phyloP scores from a whole-genome alignment of 2,329 filamentous ascomycete genomes.

The Madurella fahalii region DNA sequence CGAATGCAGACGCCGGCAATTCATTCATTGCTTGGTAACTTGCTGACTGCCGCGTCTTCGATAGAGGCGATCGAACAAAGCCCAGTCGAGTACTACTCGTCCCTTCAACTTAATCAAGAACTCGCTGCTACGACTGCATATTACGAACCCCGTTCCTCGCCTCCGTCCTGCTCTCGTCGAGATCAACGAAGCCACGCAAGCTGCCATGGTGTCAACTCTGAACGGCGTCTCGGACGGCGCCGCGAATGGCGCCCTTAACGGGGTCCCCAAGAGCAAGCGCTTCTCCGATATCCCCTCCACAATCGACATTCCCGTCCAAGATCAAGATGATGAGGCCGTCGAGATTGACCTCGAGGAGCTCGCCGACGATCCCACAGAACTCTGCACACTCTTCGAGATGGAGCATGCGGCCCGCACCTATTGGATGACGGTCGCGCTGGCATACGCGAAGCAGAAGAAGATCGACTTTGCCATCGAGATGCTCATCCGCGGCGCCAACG shows the following conservation, averaged over 20 bases:
- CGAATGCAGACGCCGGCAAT: not conserved
- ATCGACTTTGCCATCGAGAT: conserved; percentile 78
- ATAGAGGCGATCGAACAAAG: not conserved
- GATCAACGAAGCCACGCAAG: not conserved
- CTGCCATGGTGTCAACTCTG: conserved; percentile 13
- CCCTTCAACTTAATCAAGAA: not conserved
- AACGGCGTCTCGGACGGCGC: conserved; percentile 28
- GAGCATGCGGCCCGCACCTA: conserved; percentile 87
- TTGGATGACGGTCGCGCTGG: conserved; percentile 97
- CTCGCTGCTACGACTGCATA: not conserved
- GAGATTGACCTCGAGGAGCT: conserved; percentile 91
- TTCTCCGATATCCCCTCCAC: conserved; percentile 62
- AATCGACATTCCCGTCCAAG: conserved; percentile 64
- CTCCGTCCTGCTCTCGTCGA: too few relatives aligned
- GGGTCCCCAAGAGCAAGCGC: conserved; percentile 47
- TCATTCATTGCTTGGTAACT: not conserved
- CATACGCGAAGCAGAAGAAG: conserved; percentile 94
- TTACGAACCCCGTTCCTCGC: too few relatives aligned
- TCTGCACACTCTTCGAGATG: conserved; percentile 92
- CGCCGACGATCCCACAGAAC: conserved; percentile 87
- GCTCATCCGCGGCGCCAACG: conserved; percentile 68
- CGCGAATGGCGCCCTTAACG: conserved; percentile 40
- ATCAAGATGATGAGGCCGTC: conserved; percentile 69
- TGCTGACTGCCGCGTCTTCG: not conserved
- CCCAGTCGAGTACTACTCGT: not conserved